These are phyloP conservation scores for Russula earlei DNA, from an alignment of 768 basidiomycete species.

Conservation along the genomic window DNA sequence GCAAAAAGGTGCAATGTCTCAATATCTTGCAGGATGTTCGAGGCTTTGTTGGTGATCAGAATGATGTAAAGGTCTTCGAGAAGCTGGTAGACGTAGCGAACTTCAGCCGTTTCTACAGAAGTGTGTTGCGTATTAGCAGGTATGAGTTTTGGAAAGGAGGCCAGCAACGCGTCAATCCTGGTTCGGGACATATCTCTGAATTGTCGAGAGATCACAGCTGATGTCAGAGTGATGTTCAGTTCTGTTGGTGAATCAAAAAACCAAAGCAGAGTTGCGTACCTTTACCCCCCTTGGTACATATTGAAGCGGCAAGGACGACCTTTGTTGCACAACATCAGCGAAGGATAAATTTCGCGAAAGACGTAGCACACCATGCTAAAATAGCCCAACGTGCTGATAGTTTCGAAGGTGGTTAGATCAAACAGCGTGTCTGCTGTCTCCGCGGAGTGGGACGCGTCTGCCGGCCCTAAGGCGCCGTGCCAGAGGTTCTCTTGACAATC, in stretches of 20 bases:
- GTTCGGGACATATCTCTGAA: constrained; percentile 89
- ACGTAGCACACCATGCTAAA: constrained; percentile 9
- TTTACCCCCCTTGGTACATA: constrained; percentile 93
- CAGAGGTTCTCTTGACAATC: no score
- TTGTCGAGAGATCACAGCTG: constrained; percentile 93
- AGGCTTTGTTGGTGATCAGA: constrained; percentile 95
- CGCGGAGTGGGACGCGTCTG: background rate
- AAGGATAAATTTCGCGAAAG: background rate
- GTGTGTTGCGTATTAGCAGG: constrained; percentile 93
- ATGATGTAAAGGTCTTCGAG: constrained; percentile 95
- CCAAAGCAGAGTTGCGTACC: constrained; percentile 37
- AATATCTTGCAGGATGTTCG: constrained; percentile 98
- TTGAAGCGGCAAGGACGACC: constrained; percentile 91
- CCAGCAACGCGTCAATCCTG: constrained; percentile 89
- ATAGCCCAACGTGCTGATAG: background rate
- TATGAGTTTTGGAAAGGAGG: constrained; percentile 96
- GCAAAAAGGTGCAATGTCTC: constrained; percentile 92
- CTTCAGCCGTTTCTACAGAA: constrained; percentile 90
- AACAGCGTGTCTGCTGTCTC: background rate
- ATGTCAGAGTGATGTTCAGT: background rate
- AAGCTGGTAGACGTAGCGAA: constrained; percentile 94
- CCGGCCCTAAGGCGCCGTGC: constrained; percentile 5
- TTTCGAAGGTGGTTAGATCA: background rate
- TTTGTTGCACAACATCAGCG: constrained; percentile 24
- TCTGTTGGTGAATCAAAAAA: no score